A percentile compares a stretch with the other conserved stretches of the same genome.
Conservation (phyloP, 805 yeast species). For the Kluyveromyces aestuarii region DNA sequence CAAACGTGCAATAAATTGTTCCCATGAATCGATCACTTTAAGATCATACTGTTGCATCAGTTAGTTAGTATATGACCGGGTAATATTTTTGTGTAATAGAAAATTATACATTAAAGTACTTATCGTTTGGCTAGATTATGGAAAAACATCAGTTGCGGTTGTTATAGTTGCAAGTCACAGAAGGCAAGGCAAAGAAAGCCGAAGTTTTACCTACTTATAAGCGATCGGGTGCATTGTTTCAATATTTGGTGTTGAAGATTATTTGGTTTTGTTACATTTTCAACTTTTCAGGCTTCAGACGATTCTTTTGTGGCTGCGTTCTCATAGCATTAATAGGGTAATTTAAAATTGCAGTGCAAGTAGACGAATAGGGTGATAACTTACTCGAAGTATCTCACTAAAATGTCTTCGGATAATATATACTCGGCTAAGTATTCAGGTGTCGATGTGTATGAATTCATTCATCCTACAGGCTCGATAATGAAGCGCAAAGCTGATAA, state of each 20-base stretch:
- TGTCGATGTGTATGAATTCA: conserved; percentile 75
- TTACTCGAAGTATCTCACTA: background rate
- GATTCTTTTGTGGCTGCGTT: background rate
- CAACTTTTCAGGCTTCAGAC: background rate
- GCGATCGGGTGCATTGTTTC: background rate
- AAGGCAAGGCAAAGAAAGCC: background rate
- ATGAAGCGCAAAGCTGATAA: conserved; percentile 72
- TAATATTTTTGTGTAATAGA: background rate
- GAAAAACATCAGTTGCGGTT: background rate
- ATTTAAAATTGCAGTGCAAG: background rate
- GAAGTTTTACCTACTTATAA: background rate
- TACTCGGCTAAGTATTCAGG: conserved; percentile 75
- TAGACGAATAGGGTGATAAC: background rate
- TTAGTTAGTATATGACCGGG: background rate
- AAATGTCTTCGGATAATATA: conserved; percentile 30
- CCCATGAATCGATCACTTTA: background rate
- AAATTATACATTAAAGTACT: background rate
- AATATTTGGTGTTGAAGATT: background rate
- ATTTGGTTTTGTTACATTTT: background rate
- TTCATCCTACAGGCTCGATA: conserved; percentile 58
- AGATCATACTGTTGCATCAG: background rate
- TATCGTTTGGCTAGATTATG: background rate
- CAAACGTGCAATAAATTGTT: too few species aligned
- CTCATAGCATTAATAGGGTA: background rate
- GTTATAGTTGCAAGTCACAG: background rate